Conservation (phyloP, 2,329 filamentous ascomycete species). For the Microcera coccophila region DNA sequence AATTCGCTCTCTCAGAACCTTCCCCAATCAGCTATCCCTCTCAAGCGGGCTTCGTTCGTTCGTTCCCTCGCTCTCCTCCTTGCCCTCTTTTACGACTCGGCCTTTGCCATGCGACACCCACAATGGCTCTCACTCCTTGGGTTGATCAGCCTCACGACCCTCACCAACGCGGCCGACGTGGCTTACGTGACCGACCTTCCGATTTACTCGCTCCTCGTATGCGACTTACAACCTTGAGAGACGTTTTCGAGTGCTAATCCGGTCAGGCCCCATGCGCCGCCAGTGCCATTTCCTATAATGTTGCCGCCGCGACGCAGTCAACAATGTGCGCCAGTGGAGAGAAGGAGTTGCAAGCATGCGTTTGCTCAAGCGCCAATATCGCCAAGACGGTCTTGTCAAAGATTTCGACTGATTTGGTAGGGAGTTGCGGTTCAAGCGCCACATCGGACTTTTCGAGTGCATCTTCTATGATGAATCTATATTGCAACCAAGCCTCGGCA, state of each 20-base stretch:
- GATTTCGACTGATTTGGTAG: conserved; percentile 39
- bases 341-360: conserved; percentile 46
- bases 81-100: background rate
- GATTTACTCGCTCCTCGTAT: conserved; percentile 41
- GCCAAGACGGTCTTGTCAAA: conserved; percentile 35
- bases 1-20: conserved; percentile 4
- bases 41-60: conserved; percentile 5
- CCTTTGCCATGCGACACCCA: conserved; percentile 19
- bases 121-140: conserved; percentile 11
- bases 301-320: conserved; percentile 41
- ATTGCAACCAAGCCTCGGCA: conserved; percentile 43
- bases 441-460: conserved; percentile 48
- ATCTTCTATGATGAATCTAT: conserved; percentile 41
- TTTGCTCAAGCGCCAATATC: conserved; percentile 48
- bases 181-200: conserved; percentile 44
- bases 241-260: conserved; percentile 2
- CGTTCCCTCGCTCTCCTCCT: conserved; percentile 1
- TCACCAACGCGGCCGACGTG: conserved; percentile 22
- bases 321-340: conserved; percentile 41
- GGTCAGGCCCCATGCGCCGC: conserved; percentile 50
- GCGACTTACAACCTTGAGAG: conserved; percentile 4
- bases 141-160: conserved; percentile 6
- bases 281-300: conserved; percentile 41
- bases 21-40: conserved; percentile 5
- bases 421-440: conserved; percentile 44